These are phyloP conservation scores for Boletus sp. DNA, from an alignment of 768 basidiomycete species.

Conservation along the genomic window DNA sequence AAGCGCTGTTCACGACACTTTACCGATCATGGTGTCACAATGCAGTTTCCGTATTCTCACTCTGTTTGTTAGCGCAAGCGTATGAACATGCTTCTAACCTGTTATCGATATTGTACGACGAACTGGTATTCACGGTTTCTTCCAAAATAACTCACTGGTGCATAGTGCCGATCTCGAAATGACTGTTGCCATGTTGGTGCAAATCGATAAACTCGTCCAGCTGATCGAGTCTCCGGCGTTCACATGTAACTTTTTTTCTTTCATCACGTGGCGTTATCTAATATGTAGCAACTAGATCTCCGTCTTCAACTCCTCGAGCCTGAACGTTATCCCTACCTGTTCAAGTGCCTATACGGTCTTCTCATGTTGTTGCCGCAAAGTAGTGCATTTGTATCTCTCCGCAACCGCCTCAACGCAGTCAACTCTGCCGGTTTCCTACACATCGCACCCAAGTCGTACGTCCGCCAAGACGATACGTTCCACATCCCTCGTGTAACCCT, in stretches of 20 bases:
- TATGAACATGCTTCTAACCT: conserved; percentile 99
- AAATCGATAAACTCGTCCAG: conserved; percentile 97
- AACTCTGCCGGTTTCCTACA: conserved; percentile 94
- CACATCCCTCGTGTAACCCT: conserved; percentile 9
- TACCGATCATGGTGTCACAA: conserved; percentile 99
- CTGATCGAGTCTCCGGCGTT: conserved; percentile 98
- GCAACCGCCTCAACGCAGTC: conserved; percentile 92
- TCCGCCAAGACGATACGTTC: not conserved
- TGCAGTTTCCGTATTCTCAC: conserved; percentile 92
- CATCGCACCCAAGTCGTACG: conserved; percentile 83
- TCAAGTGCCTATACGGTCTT: conserved; percentile 96
- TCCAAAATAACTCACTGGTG: not conserved
- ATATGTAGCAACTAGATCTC: conserved; percentile 47
- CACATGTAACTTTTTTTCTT: conserved; percentile 67
- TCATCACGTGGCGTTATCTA: not conserved
- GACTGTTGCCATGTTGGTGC: conserved; percentile 90
- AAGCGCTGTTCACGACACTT: conserved; percentile 88
- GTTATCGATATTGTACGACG: conserved; percentile 85
- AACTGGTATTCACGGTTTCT: not conserved
- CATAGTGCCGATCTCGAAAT: conserved; percentile 92
- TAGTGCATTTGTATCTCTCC: conserved; percentile 89
- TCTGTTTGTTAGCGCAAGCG: conserved; percentile 95
- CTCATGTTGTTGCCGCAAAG: conserved; percentile 98
- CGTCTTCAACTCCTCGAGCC: conserved; percentile 96
- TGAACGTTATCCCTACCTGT: conserved; percentile 92